These are phyloP conservation scores for Boeremia lycopersici DNA, from an alignment of 2,329 filamentous ascomycete genomes.

Conservation along the genomic window DNA sequence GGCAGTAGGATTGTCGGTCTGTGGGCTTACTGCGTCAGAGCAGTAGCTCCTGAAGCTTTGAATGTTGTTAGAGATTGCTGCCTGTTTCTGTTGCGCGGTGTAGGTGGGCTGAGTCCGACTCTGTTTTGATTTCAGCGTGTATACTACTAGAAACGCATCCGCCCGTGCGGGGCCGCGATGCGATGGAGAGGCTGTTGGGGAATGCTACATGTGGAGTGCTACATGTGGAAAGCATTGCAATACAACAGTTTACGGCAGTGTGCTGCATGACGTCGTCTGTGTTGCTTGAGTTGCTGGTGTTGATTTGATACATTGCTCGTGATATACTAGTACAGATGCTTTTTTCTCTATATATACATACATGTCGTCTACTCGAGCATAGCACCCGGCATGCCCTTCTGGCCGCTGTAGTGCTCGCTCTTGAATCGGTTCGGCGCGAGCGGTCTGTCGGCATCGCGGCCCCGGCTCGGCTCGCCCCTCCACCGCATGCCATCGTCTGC, in stretches of 20 bases:
- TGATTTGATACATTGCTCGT: not conserved
- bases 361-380: slow-evolving; percentile 29
- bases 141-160: slow-evolving; percentile 5
- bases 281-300: not conserved
- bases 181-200: not conserved
- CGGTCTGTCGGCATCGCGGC: slow-evolving; percentile 17
- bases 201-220: not conserved
- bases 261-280: not conserved
- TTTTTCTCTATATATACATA: not conserved
- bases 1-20: slow-evolving; percentile 23
- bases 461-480: slow-evolving; percentile 25
- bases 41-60: not conserved
- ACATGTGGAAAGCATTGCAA: not conserved
- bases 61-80: not conserved
- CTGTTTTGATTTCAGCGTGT: slow-evolving; percentile 4
- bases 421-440: slow-evolving; percentile 17
- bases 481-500: slow-evolving; percentile 33
- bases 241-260: not conserved
- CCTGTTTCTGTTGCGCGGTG: not conserved
- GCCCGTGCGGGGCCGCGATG: not conserved
- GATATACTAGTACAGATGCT: not conserved
- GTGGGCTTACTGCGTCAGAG: not conserved
- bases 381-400: slow-evolving; percentile 40
- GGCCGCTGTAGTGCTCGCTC: slow-evolving; percentile 28
- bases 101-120: not conserved